Evolutionary conservation across 2,329 filamentous ascomycete species (phyloP), one percentile per base, ranked within the genome.

Genomic region (Xylogone sp.): DNA sequence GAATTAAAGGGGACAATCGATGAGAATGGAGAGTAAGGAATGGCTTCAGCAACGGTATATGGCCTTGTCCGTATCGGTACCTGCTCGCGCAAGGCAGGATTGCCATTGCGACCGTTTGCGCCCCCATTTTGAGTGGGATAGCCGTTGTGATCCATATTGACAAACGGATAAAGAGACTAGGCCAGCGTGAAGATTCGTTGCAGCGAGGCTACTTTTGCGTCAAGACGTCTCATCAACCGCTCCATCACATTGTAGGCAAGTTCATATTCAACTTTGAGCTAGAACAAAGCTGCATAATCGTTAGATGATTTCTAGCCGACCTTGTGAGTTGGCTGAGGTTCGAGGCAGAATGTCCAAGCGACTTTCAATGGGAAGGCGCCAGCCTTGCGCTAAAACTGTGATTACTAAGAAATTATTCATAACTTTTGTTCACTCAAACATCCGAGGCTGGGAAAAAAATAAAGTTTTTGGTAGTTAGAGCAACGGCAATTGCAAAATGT

Each of bases 21-120:
- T 46, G 86, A 88, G 65, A 93, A 86, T 21, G 90, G 89, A 48
- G 88, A 89, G 69, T 85, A 92, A n/a, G 88, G 87, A 44, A 94
- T 75, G 24, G 88, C 88, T 64, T 94, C 87, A 51, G 86, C 80
- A 12, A 94, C 79, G 3, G 79, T 80, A 64, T 85, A 83, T 1
- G 83, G 60, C 42, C 51, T 57, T 5, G 58, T 76, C 50, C 75
- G 54, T 43, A 48, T 48, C 7, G 42, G 46, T 9, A 42, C 20
- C 16, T 46, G 7, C 42, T 53, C 53, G 54, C 58, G 57, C 27
- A 43, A 47, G 6, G 34, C 18, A 47, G 22, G n/a, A 34, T 45
- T 48, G 18, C 55, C 56, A 52, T 60, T 59, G n/a, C 55, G 48
- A 21, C 55, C 52, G 44, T 62, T 60, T 18, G 49, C 16, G 31